These are phyloP conservation scores for Lichtheimia hyalospora DNA, from an alignment of 371 early-diverging fungal genomes.

Conservation along the genomic window DNA sequence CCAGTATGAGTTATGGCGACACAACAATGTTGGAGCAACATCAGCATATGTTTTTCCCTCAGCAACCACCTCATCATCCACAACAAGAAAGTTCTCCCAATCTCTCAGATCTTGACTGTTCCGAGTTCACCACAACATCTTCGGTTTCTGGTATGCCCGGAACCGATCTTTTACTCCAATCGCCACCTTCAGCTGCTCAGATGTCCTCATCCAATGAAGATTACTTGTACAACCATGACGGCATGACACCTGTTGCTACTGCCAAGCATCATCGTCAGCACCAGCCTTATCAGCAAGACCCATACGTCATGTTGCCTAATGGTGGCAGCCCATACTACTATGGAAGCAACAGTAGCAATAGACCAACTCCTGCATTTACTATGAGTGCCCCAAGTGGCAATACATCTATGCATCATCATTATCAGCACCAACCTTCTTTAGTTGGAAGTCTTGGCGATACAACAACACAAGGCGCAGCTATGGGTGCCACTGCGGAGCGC, in stretches of 20 bases:
- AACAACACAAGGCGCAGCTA: slow-evolving; percentile 6
- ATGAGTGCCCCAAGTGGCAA: slow-evolving; percentile 20
- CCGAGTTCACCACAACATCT: slow-evolving; percentile 5
- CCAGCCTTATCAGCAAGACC: slow-evolving; percentile 1
- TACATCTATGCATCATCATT: slow-evolving; percentile 8
- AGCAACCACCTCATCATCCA: slow-evolving; percentile 5
- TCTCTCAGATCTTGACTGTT: slow-evolving; percentile 19
- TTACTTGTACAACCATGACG: too few relatives aligned
- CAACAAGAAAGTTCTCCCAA: slow-evolving; percentile 21
- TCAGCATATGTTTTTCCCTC: slow-evolving; percentile 15
- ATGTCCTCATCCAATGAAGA: too few relatives aligned
- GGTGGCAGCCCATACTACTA: slow-evolving; percentile 7
- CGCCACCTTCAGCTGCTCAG: not conserved
- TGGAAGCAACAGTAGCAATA: slow-evolving; percentile 5
- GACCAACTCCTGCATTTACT: slow-evolving; percentile 3
- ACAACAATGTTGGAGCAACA: slow-evolving; percentile 14
- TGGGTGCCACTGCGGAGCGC: slow-evolving; percentile 4
- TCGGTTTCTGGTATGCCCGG: slow-evolving; percentile 5
- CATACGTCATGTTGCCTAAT: not conserved
- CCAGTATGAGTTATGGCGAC: slow-evolving; percentile 2
- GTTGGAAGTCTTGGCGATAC: slow-evolving; percentile 2
- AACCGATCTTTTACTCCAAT: slow-evolving; percentile 3
- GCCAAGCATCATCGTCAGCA: slow-evolving; percentile 1
- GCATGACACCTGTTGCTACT: not conserved
- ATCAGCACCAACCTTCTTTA: slow-evolving; percentile 19